phyloP scores from a whole-genome alignment of 192 early-diverging fungal species.

The Rhizophagus clarus region DNA sequence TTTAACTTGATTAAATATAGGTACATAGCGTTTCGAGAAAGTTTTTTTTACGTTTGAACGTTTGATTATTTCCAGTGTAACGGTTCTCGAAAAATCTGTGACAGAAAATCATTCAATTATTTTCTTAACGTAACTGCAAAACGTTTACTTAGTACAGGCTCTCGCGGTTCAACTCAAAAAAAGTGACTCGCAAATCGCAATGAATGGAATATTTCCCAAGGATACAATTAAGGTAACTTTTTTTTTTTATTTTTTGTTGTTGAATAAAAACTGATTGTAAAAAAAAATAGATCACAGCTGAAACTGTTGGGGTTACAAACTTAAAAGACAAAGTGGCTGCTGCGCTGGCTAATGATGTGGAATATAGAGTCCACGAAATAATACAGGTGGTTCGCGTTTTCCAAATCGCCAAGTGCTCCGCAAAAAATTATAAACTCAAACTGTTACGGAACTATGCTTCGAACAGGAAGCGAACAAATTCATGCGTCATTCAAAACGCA shows the following conservation, averaged over 20 bases:
- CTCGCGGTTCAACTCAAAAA: not conserved
- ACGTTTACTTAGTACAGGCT: not conserved
- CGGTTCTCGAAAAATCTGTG: not conserved
- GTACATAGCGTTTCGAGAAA: not conserved
- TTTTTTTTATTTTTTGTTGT: not conserved
- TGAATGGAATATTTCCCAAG: conserved; percentile 52
- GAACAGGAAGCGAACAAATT: conserved; percentile 90
- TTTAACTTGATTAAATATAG: too few relatives aligned
- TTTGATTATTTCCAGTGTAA: not conserved
- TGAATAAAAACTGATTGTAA: conserved; percentile 31
- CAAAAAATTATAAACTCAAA: conserved; percentile 2
- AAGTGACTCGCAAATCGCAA: not conserved
- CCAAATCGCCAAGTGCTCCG: conserved; percentile 6
- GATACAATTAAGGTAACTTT: conserved; percentile 55
- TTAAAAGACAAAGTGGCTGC: conserved; percentile 87
- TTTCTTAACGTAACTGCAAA: not conserved
- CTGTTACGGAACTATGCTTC: not conserved
- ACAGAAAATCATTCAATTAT: not conserved
- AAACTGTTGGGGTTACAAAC: conserved; percentile 78
- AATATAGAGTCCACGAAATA: conserved; percentile 94
- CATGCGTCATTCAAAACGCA: conserved; percentile 92
- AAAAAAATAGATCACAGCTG: conserved; percentile 73
- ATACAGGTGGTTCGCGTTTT: conserved; percentile 58
- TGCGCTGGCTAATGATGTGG: conserved; percentile 87
- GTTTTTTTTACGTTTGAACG: too few relatives aligned